phyloP scores from a whole-genome alignment of 2,329 filamentous ascomycete genomes.

The Metarhizium rileyi region DNA sequence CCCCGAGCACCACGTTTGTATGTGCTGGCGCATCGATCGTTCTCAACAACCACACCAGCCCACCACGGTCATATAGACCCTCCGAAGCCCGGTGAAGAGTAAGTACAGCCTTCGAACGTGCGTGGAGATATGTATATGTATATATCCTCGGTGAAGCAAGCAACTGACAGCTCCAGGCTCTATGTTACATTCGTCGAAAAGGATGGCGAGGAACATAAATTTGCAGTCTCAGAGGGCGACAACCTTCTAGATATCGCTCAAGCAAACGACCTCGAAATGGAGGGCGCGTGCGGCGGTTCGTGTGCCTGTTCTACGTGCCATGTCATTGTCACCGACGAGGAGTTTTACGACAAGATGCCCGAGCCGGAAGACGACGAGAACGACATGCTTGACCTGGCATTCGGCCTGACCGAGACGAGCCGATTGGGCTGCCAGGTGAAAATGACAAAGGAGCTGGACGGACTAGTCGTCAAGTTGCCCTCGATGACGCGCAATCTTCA shows the following conservation, averaged over 20 bases:
- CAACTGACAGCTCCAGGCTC: constrained; percentile 42
- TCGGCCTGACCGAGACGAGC: constrained; percentile 78
- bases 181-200: constrained; percentile 92
- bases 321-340: constrained; percentile 68
- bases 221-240: constrained; percentile 76
- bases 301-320: constrained; percentile 93
- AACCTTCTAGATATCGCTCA: constrained; percentile 95
- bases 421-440: constrained; percentile 81
- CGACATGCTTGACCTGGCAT: constrained; percentile 85
- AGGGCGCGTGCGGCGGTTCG: constrained; percentile 90
- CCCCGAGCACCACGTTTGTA: background rate
- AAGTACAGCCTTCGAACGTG: constrained; percentile 24
- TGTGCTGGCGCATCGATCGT: constrained; percentile 31
- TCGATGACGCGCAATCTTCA: constrained; percentile 94
- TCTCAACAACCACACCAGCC: constrained; percentile 52
- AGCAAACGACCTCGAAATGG: constrained; percentile 93
- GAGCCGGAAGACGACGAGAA: constrained; percentile 75
- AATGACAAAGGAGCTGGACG: constrained; percentile 86
- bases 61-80: constrained; percentile 72
- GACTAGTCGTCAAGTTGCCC: constrained; percentile 74
- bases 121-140: background rate
- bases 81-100: constrained; percentile 90
- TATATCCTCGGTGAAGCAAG: background rate
- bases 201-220: constrained; percentile 63
- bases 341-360: constrained; percentile 67